Evolutionary conservation across 768 basidiomycete species (phyloP).

Genomic region (Cystobasidium onofrii): DNA sequence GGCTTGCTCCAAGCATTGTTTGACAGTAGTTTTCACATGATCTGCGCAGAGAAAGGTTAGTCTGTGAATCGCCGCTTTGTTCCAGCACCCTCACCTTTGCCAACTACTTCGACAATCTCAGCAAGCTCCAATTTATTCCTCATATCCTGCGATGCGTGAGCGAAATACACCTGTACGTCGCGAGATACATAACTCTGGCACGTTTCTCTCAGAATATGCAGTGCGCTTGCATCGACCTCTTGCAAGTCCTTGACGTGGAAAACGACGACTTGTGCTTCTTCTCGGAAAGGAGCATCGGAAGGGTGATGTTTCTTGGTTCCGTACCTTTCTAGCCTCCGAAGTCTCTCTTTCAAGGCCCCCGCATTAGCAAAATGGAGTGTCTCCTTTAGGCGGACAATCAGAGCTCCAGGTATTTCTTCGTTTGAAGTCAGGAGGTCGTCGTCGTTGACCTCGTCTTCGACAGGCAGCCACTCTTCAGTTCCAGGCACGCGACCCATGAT

Average conservation of each 20-base stretch:
- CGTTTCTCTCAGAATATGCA: constrained; percentile 39
- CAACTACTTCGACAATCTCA: constrained; percentile 6
- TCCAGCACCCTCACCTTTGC: background rate
- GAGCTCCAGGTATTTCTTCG: constrained; percentile 60
- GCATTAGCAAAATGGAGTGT: constrained; percentile 93
- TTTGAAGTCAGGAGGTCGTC: constrained; percentile 34
- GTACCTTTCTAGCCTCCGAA: constrained; percentile 79
- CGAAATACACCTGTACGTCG: constrained; percentile 32
- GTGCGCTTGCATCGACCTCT: constrained; percentile 67
- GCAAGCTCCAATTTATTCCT: background rate
- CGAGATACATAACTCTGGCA: constrained; percentile 32
- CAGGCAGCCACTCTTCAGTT: constrained; percentile 79
- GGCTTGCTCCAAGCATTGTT: constrained; percentile 6
- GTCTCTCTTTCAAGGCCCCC: constrained; percentile 81
- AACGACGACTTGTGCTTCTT: constrained; percentile 37
- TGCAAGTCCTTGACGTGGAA: constrained; percentile 93
- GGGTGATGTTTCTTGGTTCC: constrained; percentile 73
- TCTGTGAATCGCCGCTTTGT: too few relatives aligned
- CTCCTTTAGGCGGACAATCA: constrained; percentile 84
- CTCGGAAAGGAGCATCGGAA: constrained; percentile 60
- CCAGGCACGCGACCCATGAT: constrained; percentile 66
- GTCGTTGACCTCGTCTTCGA: constrained; percentile 71
- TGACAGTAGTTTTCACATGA: constrained; percentile 6
- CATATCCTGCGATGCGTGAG: background rate
- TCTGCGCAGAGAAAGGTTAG: constrained; percentile 9